phyloP scores from a whole-genome alignment of 106 monocot genomes.

The Acorus gramineus region DNA sequence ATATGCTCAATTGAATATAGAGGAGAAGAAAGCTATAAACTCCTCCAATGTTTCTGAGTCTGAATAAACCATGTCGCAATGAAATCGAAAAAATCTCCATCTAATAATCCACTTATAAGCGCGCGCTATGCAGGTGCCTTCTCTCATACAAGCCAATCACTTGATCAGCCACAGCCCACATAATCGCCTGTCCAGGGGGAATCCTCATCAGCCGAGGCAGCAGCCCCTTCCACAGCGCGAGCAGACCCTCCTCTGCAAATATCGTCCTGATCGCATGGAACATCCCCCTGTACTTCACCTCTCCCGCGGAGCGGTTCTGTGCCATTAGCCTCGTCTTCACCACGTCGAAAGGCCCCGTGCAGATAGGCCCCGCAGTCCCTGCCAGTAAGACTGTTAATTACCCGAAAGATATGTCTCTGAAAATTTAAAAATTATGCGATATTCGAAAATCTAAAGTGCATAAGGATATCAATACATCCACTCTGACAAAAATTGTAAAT shows the following conservation, averaged over 20 bases:
- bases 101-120: slow-evolving; percentile 5
- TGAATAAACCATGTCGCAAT: too few relatives aligned
- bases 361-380: slow-evolving; percentile 76
- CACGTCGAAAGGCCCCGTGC: slow-evolving; percentile 94
- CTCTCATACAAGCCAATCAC: slow-evolving; percentile 85
- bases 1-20: too few relatives aligned
- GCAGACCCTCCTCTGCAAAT: slow-evolving; percentile 64
- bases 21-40: too few relatives aligned
- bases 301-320: slow-evolving; percentile 46
- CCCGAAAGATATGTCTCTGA: too few relatives aligned
- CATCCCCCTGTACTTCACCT: slow-evolving; percentile 69
- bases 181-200: slow-evolving; percentile 89
- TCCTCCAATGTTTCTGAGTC: too few relatives aligned
- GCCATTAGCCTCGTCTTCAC: slow-evolving; percentile 97
- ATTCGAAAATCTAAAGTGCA: too few relatives aligned
- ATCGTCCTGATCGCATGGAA: slow-evolving; percentile 78
- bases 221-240: slow-evolving; percentile 82
- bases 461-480: too few relatives aligned
- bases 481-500: too few relatives aligned
- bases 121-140: slow-evolving; percentile 27
- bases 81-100: too few relatives aligned
- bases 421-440: too few relatives aligned
- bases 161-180: slow-evolving; percentile 96
- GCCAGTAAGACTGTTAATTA: neutral
- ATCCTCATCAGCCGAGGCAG: slow-evolving; percentile 96